A percentile compares a stretch with the other conserved stretches of the same genome.
phyloP scores from a whole-genome alignment of 2,329 filamentous ascomycete genomes.

The Gaeumannomyces sp. region DNA sequence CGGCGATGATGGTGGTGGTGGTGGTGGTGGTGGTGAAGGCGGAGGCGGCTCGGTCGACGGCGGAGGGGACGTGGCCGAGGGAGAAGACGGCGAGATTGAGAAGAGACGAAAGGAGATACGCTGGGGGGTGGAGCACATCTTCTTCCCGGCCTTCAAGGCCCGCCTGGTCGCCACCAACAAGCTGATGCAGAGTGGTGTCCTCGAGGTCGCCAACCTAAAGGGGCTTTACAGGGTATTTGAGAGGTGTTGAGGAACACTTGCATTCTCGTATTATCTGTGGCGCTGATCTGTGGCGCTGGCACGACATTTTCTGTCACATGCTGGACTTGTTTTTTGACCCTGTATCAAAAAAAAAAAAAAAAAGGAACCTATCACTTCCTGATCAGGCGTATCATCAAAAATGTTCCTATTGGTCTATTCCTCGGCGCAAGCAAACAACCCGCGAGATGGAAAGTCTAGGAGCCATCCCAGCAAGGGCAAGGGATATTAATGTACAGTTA shows the following conservation, averaged over 20 bases:
- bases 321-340: neutral
- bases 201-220: constrained; percentile 89
- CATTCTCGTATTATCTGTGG: neutral
- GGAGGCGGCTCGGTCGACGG: constrained; percentile 16
- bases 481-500: constrained; percentile 10
- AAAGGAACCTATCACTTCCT: constrained; percentile 10
- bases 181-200: constrained; percentile 65
- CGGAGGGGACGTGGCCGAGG: neutral
- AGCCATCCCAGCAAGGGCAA: constrained; percentile 1
- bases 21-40: constrained; percentile 23
- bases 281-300: too few relatives aligned
- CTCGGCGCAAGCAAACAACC: neutral
- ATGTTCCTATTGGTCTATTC: constrained; percentile 11
- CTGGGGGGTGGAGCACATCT: constrained; percentile 71
- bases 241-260: constrained; percentile 53
- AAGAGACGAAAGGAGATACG: constrained; percentile 63
- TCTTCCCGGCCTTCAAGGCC: constrained; percentile 85
- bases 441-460: constrained; percentile 1
- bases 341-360: neutral
- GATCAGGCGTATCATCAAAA: constrained; percentile 6
- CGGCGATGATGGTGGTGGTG: constrained; percentile 10
- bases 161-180: constrained; percentile 75
- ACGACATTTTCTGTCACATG: constrained; percentile 15
- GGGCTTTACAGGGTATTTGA: constrained; percentile 94
- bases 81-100: constrained; percentile 37